Evolutionary conservation across 2,329 filamentous ascomycete genomes (phyloP).

Genomic region (Aspergillus spinulosporus): DNA sequence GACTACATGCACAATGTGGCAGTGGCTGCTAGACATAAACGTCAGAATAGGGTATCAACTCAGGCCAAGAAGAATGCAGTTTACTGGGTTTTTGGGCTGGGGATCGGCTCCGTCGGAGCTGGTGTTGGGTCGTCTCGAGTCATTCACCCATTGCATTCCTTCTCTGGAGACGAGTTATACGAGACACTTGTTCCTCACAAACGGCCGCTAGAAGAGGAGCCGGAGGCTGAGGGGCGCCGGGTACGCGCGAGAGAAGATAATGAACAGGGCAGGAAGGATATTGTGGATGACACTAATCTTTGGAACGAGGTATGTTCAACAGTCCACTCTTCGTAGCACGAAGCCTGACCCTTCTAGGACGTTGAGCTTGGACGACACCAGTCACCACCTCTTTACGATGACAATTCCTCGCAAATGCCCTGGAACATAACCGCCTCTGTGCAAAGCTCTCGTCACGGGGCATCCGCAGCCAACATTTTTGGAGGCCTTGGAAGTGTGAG

Average conservation of each 20-base stretch:
- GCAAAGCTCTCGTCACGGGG: conserved; percentile 53
- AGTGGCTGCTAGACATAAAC: conserved; percentile 47
- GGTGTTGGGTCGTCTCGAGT: conserved; percentile 45
- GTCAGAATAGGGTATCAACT: conserved; percentile 40
- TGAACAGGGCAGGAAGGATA: conserved; percentile 30
- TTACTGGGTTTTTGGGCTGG: conserved; percentile 60
- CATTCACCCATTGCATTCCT: conserved; percentile 57
- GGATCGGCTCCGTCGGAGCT: conserved; percentile 56
- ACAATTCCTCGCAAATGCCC: conserved; percentile 65
- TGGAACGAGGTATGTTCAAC: conserved; percentile 37
- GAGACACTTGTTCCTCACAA: conserved; percentile 45
- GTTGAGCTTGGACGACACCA: conserved; percentile 72
- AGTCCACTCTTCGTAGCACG: background rate
- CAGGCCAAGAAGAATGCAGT: conserved; percentile 64
- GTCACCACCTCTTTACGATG: conserved; percentile 65
- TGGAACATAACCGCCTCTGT: conserved; percentile 65
- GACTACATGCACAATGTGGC: conserved; percentile 64
- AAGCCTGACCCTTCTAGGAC: conserved; percentile 35
- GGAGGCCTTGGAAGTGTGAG: conserved; percentile 39
- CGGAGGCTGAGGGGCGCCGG: conserved; percentile 32
- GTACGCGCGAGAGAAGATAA: conserved; percentile 44
- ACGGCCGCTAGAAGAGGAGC: conserved; percentile 28
- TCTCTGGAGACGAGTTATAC: conserved; percentile 58
- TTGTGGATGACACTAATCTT: conserved; percentile 35
- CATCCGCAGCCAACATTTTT: conserved; percentile 31